phyloP scores from a whole-genome alignment of 352 stramenopile species.

The Phytopythium litorale region DNA sequence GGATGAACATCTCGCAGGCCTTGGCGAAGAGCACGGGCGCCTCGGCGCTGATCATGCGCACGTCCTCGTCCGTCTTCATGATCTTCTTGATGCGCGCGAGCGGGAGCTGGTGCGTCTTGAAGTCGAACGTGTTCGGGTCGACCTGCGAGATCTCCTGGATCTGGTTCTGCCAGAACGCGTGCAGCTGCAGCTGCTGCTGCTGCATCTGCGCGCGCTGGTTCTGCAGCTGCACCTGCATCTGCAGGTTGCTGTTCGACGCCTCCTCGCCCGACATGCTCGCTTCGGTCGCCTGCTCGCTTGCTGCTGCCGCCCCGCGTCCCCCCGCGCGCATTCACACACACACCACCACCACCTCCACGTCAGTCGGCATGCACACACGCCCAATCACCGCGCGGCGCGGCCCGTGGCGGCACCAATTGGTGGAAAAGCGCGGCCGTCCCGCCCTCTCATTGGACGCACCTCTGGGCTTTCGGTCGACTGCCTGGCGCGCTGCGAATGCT shows the following conservation, averaged over 20 bases:
- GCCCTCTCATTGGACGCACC: conserved; percentile 66
- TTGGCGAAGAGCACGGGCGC: conserved; percentile 92
- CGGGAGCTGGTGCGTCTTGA: conserved; percentile 88
- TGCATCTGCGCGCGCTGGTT: conserved; percentile 87
- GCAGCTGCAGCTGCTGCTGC: conserved; percentile 81
- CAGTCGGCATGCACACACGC: conserved; percentile 4
- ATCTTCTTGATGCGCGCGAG: conserved; percentile 95
- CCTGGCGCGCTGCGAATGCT: neutral
- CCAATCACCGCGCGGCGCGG: conserved; percentile 30
- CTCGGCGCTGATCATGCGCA: conserved; percentile 93
- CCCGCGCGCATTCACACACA: neutral
- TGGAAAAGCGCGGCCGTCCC: conserved; percentile 52
- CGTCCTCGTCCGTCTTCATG: conserved; percentile 95
- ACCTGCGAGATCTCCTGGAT: conserved; percentile 88
- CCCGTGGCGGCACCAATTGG: conserved; percentile 43
- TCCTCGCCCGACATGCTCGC: conserved; percentile 55
- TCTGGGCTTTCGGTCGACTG: conserved; percentile 14
- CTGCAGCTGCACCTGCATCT: conserved; percentile 86
- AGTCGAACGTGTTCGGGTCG: conserved; percentile 80
- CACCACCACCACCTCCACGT: too few species aligned
- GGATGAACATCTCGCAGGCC: conserved; percentile 94
- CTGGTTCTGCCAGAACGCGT: conserved; percentile 87
- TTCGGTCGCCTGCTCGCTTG: neutral
- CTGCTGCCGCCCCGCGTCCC: conserved; percentile 1
- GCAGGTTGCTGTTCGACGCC: conserved; percentile 55